phyloP scores from a whole-genome alignment of 2,329 filamentous ascomycete species.

The Cytospora piceae region DNA sequence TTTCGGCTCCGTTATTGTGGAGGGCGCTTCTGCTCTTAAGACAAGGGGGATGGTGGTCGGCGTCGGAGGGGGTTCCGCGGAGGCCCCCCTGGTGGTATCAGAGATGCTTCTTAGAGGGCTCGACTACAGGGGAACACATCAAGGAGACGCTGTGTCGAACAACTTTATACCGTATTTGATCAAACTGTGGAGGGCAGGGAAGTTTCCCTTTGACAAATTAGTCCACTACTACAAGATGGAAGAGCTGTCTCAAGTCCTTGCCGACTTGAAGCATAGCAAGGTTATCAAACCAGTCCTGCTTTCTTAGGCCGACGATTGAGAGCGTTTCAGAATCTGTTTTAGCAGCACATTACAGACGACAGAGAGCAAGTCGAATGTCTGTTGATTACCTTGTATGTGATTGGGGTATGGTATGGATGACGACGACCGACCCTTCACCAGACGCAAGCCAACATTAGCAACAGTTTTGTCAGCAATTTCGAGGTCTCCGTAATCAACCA shows the following conservation, averaged over 20 bases:
- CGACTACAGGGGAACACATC: constrained; percentile 24
- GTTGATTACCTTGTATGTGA: too few relatives aligned
- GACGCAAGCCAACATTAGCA: too few relatives aligned
- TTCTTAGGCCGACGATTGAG: neutral
- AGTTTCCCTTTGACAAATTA: constrained; percentile 17
- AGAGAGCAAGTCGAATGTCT: too few relatives aligned
- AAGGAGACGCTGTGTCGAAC: constrained; percentile 21
- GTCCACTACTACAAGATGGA: constrained; percentile 16
- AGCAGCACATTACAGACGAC: too few relatives aligned
- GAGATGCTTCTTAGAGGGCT: constrained; percentile 19
- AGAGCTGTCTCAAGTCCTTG: neutral
- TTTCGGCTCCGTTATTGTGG: constrained; percentile 14
- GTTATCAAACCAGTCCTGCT: constrained; percentile 6
- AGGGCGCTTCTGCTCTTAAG: constrained; percentile 12
- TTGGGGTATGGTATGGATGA: too few relatives aligned
- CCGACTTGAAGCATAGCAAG: constrained; percentile 13
- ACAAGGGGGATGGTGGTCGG: constrained; percentile 21
- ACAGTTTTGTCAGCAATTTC: too few relatives aligned
- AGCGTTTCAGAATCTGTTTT: too few relatives aligned
- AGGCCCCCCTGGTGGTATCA: neutral
- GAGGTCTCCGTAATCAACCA: too few relatives aligned
- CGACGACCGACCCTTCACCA: too few relatives aligned
- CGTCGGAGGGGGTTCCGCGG: constrained; percentile 7
- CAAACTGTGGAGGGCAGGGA: constrained; percentile 17
- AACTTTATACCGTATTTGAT: constrained; percentile 23